A percentile compares a stretch with the other conserved stretches of the same genome.
Evolutionary conservation across 2,329 filamentous ascomycete species (phyloP).

Genomic region (Pestalotiopsis fici): DNA sequence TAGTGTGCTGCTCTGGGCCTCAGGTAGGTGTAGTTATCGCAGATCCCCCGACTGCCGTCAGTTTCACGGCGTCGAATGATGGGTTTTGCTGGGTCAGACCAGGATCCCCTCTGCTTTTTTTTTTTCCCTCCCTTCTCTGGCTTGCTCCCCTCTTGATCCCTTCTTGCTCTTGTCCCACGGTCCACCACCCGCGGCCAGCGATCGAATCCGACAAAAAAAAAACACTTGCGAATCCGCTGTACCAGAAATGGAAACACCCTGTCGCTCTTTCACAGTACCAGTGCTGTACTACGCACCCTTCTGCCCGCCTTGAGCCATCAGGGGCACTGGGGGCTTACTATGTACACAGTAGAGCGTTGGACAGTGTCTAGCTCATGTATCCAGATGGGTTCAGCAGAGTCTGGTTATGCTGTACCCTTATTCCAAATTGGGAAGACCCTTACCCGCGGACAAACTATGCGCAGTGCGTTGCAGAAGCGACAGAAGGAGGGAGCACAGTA

Average conservation of each 20-base stretch:
- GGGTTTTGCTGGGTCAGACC: background rate
- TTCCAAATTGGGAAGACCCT: background rate
- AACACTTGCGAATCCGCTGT: conserved; percentile 8
- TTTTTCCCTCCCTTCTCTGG: background rate
- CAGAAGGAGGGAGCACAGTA: background rate
- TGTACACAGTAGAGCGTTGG: too few relatives aligned
- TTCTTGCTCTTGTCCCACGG: too few relatives aligned
- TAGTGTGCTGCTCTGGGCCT: background rate
- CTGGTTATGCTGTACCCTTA: background rate
- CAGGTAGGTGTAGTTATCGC: background rate
- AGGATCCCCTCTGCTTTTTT: background rate
- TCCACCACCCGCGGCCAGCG: conserved; percentile 4
- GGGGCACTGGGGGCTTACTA: background rate
- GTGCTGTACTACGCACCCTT: background rate
- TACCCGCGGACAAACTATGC: background rate
- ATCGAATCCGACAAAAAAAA: conserved; percentile 6
- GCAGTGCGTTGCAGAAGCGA: background rate
- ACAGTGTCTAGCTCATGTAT: background rate
- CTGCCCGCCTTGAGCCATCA: background rate
- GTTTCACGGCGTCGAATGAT: conserved; percentile 7
- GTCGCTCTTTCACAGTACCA: background rate
- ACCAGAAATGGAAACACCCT: conserved; percentile 1
- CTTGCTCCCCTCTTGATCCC: too few relatives aligned
- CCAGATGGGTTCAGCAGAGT: background rate
- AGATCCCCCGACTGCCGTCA: conserved; percentile 7